A percentile compares a stretch with the other conserved stretches of the same genome.
Conservation (phyloP, 305 asterid genomes). For the Solanum chacoense region DNA sequence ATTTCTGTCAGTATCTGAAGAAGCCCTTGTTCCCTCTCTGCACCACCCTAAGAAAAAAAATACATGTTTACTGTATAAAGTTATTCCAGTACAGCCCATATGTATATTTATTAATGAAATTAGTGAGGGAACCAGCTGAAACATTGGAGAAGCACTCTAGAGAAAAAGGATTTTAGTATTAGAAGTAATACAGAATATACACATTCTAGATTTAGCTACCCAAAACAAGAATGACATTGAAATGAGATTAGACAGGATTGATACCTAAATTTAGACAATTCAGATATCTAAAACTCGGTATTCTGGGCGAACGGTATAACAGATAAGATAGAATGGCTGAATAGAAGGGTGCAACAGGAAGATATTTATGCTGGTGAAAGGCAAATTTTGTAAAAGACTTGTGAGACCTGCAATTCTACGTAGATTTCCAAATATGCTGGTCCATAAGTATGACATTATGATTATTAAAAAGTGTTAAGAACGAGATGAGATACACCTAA, state of each 20-base stretch:
- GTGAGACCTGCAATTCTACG: not conserved
- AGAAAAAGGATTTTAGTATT: not conserved
- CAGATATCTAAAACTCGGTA: not conserved
- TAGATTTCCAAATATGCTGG: not conserved
- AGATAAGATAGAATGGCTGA: not conserved
- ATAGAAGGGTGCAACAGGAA: not conserved
- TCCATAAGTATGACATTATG: not conserved
- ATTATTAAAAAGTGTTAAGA: not conserved
- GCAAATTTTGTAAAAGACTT: not conserved
- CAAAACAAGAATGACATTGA: not conserved
- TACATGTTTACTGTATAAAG: not conserved
- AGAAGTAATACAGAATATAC: not conserved
- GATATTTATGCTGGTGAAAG: not conserved
- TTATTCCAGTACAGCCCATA: not conserved
- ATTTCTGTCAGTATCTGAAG: constrained; percentile 96
- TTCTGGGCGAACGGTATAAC: not conserved
- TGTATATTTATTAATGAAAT: not conserved
- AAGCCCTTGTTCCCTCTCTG: constrained; percentile 98
- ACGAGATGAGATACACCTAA: not conserved
- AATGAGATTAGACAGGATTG: not conserved
- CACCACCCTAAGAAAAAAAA: constrained; percentile 68
- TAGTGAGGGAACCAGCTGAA: not conserved
- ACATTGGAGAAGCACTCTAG: not conserved
- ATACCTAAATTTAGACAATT: not conserved
- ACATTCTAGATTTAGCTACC: not conserved